Percentiles rank a stretch among this genome's conserved stretches.
Evolutionary conservation across 2,329 filamentous ascomycete species (phyloP).

Genomic region (Claviceps sp.): DNA sequence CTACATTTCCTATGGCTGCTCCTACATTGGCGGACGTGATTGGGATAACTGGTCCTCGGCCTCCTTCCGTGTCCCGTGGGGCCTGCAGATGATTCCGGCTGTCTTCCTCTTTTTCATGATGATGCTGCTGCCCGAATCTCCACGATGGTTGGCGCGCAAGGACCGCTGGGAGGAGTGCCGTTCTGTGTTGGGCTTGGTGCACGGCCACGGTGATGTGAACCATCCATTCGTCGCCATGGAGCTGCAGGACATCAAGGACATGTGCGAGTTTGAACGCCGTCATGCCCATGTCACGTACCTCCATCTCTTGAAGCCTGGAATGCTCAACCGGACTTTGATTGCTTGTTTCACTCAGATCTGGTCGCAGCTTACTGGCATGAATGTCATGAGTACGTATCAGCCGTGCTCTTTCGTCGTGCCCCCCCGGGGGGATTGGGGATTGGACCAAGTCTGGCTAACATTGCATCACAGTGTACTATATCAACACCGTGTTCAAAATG

Average conservation of each 20-base stretch:
- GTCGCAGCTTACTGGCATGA: slow-evolving; percentile 44
- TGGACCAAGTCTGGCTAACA: background rate
- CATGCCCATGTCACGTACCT: slow-evolving; percentile 57
- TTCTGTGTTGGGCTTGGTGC: slow-evolving; percentile 40
- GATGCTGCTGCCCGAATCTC: slow-evolving; percentile 46
- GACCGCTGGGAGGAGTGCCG: slow-evolving; percentile 48
- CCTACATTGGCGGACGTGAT: slow-evolving; percentile 34
- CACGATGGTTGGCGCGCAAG: slow-evolving; percentile 50
- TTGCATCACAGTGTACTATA: slow-evolving; percentile 43
- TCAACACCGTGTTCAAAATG: slow-evolving; percentile 29
- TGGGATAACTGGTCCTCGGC: slow-evolving; percentile 27
- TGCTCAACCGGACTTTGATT: slow-evolving; percentile 38
- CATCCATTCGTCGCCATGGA: slow-evolving; percentile 55
- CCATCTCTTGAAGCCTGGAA: slow-evolving; percentile 60
- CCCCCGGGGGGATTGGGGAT: too few species aligned
- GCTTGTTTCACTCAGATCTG: slow-evolving; percentile 40
- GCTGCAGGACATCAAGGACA: slow-evolving; percentile 58
- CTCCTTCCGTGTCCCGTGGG: slow-evolving; percentile 53
- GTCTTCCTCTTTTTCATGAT: slow-evolving; percentile 46
- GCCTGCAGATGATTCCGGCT: slow-evolving; percentile 49
- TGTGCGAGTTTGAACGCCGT: slow-evolving; percentile 58
- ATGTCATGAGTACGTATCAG: slow-evolving; percentile 38
- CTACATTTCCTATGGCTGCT: slow-evolving; percentile 52
- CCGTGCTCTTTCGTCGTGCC: background rate
- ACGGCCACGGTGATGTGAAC: slow-evolving; percentile 51